Evolutionary conservation across 2,329 filamentous ascomycete species (phyloP), one percentile per base, ranked within the genome.

Genomic region (Aspergillus jensenii): DNA sequence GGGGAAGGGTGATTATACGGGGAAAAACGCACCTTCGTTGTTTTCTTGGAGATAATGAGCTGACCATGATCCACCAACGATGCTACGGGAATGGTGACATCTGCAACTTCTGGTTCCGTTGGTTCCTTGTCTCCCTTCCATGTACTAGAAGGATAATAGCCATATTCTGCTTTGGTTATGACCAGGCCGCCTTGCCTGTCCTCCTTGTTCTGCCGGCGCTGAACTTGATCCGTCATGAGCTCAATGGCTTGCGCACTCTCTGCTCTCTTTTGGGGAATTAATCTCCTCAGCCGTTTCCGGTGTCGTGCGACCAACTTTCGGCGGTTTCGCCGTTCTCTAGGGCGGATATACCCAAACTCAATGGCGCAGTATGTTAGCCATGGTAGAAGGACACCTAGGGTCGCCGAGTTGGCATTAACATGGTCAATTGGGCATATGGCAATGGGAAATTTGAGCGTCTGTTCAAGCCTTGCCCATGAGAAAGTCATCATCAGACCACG

Each of bases 31-130:
- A 77, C 76, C 66, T 76, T 78, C 53, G 67, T 59, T 3, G 69
- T 67, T 12, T 69, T 65, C 21, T 66, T 61, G n/a, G 73, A 59
- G 27, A 79, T 73, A 40, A 70, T 64, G 51, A 79, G 63, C 61
- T 79, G 77, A 21, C 74, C 67, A 35, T 70, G 71, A 46, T 78
- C 74, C 12, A 79, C 77, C 53, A 77, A 65, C n/a, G 74, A 74
- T 54, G 76, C 77, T n/a, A 78, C 71, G 5, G 77, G 74, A 33
- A 78, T 71, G 3, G 76, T 78, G 31, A 78, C 77, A 65, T 79
- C 75, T 14, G 71, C 68, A 3, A 71, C 59, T 27, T 71, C 66
- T 19, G 64, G 58, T 27, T 71, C 68, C 8, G 55, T 61, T 17
- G 59, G 61, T 14, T 62, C 64, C 12, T 51, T 55, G 31, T 65